Percentiles rank a stretch among this genome's conserved stretches.
phyloP scores from a whole-genome alignment of 2,329 filamentous ascomycete genomes.

The Cladophialophora carrionii region DNA sequence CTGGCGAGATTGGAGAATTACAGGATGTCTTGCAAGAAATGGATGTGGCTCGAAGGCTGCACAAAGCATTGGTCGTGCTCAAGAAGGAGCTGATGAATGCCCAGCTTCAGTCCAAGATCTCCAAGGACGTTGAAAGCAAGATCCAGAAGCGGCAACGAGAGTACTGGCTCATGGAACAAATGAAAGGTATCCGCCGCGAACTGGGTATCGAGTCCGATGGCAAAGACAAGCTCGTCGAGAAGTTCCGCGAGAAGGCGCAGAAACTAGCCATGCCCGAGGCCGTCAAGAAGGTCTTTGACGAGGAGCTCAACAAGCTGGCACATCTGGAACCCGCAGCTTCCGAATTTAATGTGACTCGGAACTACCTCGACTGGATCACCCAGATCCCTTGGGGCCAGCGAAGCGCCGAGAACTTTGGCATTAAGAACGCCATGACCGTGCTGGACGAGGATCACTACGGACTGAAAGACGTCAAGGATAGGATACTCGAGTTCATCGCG shows the following conservation, averaged over 20 bases:
- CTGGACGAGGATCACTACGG: constrained; percentile 97
- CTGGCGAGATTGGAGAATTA: constrained; percentile 85
- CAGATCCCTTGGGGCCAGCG: constrained; percentile 97
- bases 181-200: constrained; percentile 97
- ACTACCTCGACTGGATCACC: constrained; percentile 98
- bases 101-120: constrained; percentile 93
- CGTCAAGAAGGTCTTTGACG: constrained; percentile 96
- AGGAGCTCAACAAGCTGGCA: constrained; percentile 95
- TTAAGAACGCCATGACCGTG: constrained; percentile 85
- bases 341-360: constrained; percentile 97
- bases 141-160: constrained; percentile 97
- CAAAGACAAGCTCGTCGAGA: constrained; percentile 96
- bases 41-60: constrained; percentile 88
- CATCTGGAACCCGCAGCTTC: constrained; percentile 94
- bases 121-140: constrained; percentile 95
- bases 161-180: constrained; percentile 99
- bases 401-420: constrained; percentile 95
- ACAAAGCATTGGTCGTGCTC: constrained; percentile 86
- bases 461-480: constrained; percentile 96
- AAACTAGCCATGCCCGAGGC: constrained; percentile 96
- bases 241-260: constrained; percentile 91
- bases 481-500: constrained; percentile 96
- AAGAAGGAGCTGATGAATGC: constrained; percentile 99
- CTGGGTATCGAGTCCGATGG: constrained; percentile 96
- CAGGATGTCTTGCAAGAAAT: constrained; percentile 88